These are phyloP conservation scores for Ilyonectria destructans DNA, from an alignment of 2,329 filamentous ascomycete genomes.

Conservation along the genomic window DNA sequence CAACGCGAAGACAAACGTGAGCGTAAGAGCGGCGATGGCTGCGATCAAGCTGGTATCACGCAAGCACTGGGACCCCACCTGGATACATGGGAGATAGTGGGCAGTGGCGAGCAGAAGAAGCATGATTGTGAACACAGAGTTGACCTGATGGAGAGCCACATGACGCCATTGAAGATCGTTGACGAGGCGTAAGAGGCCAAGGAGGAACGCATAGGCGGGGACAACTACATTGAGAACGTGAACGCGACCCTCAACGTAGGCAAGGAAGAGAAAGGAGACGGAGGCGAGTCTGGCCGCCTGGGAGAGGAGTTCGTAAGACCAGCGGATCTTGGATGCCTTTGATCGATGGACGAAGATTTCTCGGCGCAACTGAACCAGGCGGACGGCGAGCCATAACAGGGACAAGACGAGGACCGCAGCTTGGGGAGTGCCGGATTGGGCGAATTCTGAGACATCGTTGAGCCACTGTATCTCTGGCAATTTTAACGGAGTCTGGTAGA, in stretches of 20 bases:
- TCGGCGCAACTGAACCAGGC: constrained; percentile 54
- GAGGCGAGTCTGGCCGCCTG: constrained; percentile 60
- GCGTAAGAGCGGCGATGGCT: constrained; percentile 56
- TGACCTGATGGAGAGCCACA: constrained; percentile 65
- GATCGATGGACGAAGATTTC: constrained; percentile 44
- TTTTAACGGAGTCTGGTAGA: constrained; percentile 33
- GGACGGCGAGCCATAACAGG: constrained; percentile 53
- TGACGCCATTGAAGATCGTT: constrained; percentile 63
- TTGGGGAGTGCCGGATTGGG: constrained; percentile 61
- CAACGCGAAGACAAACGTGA: constrained; percentile 59
- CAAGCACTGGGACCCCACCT: constrained; percentile 53
- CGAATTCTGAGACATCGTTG: constrained; percentile 55
- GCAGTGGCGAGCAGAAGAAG: constrained; percentile 56
- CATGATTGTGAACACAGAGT: constrained; percentile 59
- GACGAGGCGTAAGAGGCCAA: constrained; percentile 62
- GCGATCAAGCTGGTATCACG: constrained; percentile 53
- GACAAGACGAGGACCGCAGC: constrained; percentile 57
- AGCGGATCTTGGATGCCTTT: constrained; percentile 59
- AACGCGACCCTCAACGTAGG: constrained; percentile 52
- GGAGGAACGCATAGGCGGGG: constrained; percentile 59
- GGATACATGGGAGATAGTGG: constrained; percentile 62
- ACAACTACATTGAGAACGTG: constrained; percentile 57
- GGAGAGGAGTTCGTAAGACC: constrained; percentile 61
- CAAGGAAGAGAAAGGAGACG: constrained; percentile 58
- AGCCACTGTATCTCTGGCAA: constrained; percentile 57